Evolutionary conservation across 129 eudicot genomes (phyloP).

Genomic region (Centrapalus pauciflorus): DNA sequence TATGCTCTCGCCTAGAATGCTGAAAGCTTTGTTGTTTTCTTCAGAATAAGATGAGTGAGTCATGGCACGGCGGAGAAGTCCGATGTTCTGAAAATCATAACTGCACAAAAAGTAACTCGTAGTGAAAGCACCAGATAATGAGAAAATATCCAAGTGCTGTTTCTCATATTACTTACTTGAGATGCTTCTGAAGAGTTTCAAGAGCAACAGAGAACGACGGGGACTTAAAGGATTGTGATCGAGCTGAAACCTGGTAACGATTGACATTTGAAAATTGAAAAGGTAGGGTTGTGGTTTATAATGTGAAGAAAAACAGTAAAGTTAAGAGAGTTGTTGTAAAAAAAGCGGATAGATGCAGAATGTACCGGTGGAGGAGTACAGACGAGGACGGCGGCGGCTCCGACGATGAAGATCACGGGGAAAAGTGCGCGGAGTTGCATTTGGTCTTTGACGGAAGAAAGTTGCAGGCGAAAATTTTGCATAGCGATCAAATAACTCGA

Average conservation of each 20-base stretch:
- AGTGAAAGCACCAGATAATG: neutral
- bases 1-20: slow-evolving; percentile 58
- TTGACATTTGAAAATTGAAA: neutral
- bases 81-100: slow-evolving; percentile 50
- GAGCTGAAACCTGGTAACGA: slow-evolving; percentile 29
- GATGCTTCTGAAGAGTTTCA: slow-evolving; percentile 50
- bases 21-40: slow-evolving; percentile 76
- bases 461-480: neutral
- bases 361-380: slow-evolving; percentile 28
- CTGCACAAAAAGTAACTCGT: slow-evolving; percentile 25
- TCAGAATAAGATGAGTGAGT: slow-evolving; percentile 78
- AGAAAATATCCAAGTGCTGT: neutral
- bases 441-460: neutral
- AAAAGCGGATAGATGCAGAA: neutral
- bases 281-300: slow-evolving; percentile 26
- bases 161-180: slow-evolving; percentile 33
- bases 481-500: neutral
- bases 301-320: neutral
- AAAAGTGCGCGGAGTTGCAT: slow-evolving; percentile 19
- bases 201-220: slow-evolving; percentile 63
- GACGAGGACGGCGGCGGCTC: slow-evolving; percentile 16
- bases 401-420: slow-evolving; percentile 19
- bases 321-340: neutral
- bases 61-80: slow-evolving; percentile 64
- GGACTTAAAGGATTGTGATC: slow-evolving; percentile 14